Base-by-base conservation (phyloP, 2,329 filamentous ascomycete species). In the Trematosphaeria pertusa region DNA sequence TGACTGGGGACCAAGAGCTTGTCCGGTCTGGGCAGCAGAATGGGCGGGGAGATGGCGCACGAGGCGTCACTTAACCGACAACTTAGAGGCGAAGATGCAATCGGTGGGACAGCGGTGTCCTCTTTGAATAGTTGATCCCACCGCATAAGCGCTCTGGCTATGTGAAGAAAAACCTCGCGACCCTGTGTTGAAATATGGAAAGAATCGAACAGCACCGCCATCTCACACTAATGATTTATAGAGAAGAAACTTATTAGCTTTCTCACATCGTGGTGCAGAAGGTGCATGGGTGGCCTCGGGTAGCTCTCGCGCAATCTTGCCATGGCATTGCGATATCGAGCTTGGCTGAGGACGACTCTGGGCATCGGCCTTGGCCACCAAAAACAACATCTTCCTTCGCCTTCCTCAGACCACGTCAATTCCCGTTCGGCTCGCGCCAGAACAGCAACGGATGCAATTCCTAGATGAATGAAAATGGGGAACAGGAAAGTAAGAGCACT, bases 21-120 rank as follows among this genome's bases (percentile, higher is more conserved):
- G 58, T 58, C 33, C 50, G 54, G 49, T 53, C 64, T 67, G 59
- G 66, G 64, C 64, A 59, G 30, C 34, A 36, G 46, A 31, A 37
- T 43, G 52, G 37, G 40, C 48, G 40, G 47, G 43, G 46, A 35
- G 38, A 43, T 50, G 52, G 53, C 56, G 48, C 52, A 38, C 35
- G 46, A 48, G 54, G 56, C 54, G 48, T 53, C 45, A 46, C 47
- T 50, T 40, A 32, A 44, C 26, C 37, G 26, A 48, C 50, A 43
- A 44, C 50, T 50, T 46, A 46, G 28, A 41, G n/a, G n/a, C n/a
- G 31, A 31, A 45, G 36, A 41, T 30, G 30, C 26, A 48, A 32
- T 37, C n/a, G 36, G 24, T 52, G 39, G 40, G 33, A 44, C 14
- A 37, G 24, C 30, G 21, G 35, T 35, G 37, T 38, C 14, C 6